These are phyloP conservation scores for Candida corydali DNA, from an alignment of 805 yeast species.

Conservation along the genomic window DNA sequence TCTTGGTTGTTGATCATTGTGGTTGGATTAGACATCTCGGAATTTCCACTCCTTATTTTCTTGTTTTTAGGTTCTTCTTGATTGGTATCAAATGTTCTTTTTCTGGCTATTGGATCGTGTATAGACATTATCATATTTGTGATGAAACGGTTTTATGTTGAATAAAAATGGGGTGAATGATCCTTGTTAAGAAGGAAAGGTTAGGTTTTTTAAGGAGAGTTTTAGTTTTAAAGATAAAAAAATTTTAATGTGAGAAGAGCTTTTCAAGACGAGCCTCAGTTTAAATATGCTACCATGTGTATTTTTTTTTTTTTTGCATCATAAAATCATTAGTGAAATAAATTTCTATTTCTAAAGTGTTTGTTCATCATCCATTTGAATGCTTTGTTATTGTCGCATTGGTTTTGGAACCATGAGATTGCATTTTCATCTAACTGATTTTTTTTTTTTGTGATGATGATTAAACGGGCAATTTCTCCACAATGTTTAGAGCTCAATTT, in stretches of 20 bases:
- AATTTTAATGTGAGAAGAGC: conserved; percentile 2
- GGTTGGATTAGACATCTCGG: conserved; percentile 8
- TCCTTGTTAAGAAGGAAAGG: not conserved
- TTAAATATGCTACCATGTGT: conserved; percentile 3
- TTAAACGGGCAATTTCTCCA: conserved; percentile 11
- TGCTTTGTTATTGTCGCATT: conserved; percentile 4
- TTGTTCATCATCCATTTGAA: conserved; percentile 5
- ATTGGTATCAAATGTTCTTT: conserved; percentile 7
- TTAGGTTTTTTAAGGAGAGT: conserved; percentile 6
- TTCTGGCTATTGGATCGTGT: conserved; percentile 12
- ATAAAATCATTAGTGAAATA: too few species aligned
- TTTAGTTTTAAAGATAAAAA: conserved; percentile 5
- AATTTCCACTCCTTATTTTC: conserved; percentile 13
- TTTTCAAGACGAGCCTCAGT: conserved; percentile 1
- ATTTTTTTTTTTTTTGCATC: too few species aligned
- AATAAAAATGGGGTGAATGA: not conserved
- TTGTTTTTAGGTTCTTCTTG: conserved; percentile 10
- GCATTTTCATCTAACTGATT: conserved; percentile 1
- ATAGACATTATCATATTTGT: conserved; percentile 11
- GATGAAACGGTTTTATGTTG: not conserved
- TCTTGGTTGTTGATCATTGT: conserved; percentile 13
- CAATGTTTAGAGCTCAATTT: conserved; percentile 13
- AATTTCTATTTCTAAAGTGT: not conserved
- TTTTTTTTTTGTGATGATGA: conserved; percentile 5
- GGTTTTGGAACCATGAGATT: conserved; percentile 3